Conservation (phyloP, 2,329 filamentous ascomycete genomes). For the Cladosporium sp. region DNA sequence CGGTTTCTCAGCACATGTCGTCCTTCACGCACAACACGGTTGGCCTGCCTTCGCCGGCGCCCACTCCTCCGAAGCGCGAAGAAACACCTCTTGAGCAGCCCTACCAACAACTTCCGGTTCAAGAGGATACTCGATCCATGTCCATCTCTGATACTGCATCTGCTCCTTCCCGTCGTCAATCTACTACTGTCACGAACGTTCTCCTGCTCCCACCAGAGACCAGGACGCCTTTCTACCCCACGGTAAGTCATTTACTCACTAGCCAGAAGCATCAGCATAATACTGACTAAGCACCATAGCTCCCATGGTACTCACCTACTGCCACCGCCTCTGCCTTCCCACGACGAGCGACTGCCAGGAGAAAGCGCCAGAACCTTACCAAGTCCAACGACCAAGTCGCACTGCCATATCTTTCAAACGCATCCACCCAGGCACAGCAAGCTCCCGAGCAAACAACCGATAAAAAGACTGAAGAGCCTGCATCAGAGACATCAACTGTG, state of each 20-base stretch:
- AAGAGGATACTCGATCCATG: slow-evolving; percentile 8
- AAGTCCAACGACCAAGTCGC: slow-evolving; percentile 41
- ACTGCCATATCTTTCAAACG: slow-evolving; percentile 36
- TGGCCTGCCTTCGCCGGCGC: slow-evolving; percentile 21
- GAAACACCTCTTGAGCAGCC: slow-evolving; percentile 4
- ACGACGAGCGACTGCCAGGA: slow-evolving; percentile 43
- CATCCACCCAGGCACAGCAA: slow-evolving; percentile 5
- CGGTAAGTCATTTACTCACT: slow-evolving; percentile 26
- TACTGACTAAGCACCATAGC: slow-evolving; percentile 28
- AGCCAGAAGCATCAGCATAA: background rate
- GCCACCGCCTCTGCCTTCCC: slow-evolving; percentile 48
- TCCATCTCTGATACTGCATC: slow-evolving; percentile 10
- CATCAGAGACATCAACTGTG: slow-evolving; percentile 41
- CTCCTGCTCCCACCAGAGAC: slow-evolving; percentile 17
- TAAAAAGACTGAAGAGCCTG: slow-evolving; percentile 23
- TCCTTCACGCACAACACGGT: slow-evolving; percentile 14
- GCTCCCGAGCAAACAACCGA: background rate
- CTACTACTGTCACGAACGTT: slow-evolving; percentile 14
- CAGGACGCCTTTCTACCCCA: slow-evolving; percentile 46
- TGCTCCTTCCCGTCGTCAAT: slow-evolving; percentile 19
- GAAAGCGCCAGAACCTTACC: slow-evolving; percentile 37
- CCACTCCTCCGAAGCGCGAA: slow-evolving; percentile 12
- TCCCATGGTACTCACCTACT: slow-evolving; percentile 58
- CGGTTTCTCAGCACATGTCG: slow-evolving; percentile 10
- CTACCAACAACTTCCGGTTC: slow-evolving; percentile 13